A percentile compares a stretch with the other conserved stretches of the same genome.
phyloP scores from a whole-genome alignment of 805 yeast genomes.

The Kodamaea hsintzibuensis region DNA sequence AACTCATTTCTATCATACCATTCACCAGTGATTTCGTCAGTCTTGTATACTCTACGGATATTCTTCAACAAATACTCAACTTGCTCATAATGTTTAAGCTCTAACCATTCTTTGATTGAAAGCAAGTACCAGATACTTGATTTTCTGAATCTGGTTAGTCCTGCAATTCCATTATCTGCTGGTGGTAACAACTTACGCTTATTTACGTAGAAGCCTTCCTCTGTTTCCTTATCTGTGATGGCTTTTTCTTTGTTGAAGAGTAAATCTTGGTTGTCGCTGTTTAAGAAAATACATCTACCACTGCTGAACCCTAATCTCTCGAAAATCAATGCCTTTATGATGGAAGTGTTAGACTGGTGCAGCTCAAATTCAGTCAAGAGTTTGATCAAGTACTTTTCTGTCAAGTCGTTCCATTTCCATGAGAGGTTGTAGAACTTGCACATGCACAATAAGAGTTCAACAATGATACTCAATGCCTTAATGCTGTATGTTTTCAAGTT shows the following conservation, averaged over 20 bases:
- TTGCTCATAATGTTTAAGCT: constrained; percentile 28
- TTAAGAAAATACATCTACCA: constrained; percentile 41
- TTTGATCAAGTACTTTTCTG: constrained; percentile 47
- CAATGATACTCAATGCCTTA: constrained; percentile 62
- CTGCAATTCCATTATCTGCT: constrained; percentile 42
- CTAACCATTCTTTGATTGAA: constrained; percentile 69
- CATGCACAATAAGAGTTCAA: constrained; percentile 66
- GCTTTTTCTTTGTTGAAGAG: constrained; percentile 2
- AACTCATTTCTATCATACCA: constrained; percentile 39
- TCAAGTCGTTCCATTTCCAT: constrained; percentile 47
- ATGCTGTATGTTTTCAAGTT: constrained; percentile 69
- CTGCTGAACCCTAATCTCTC: constrained; percentile 46
- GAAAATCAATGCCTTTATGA: constrained; percentile 46
- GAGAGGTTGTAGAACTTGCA: constrained; percentile 40
- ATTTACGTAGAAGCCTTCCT: constrained; percentile 35
- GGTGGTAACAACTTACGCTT: constrained; percentile 33
- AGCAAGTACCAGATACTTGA: constrained; percentile 75
- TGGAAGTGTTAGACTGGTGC: constrained; percentile 47
- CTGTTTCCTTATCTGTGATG: constrained; percentile 18
- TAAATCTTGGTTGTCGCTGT: constrained; percentile 6
- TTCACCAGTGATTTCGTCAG: constrained; percentile 15
- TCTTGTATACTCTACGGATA: constrained; percentile 23
- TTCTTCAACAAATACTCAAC: constrained; percentile 27
- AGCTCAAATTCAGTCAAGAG: constrained; percentile 46
- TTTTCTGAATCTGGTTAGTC: constrained; percentile 67